These are phyloP conservation scores for Citrullus colocynthis DNA, from an alignment of 306 rosid species.

Conservation along the genomic window DNA sequence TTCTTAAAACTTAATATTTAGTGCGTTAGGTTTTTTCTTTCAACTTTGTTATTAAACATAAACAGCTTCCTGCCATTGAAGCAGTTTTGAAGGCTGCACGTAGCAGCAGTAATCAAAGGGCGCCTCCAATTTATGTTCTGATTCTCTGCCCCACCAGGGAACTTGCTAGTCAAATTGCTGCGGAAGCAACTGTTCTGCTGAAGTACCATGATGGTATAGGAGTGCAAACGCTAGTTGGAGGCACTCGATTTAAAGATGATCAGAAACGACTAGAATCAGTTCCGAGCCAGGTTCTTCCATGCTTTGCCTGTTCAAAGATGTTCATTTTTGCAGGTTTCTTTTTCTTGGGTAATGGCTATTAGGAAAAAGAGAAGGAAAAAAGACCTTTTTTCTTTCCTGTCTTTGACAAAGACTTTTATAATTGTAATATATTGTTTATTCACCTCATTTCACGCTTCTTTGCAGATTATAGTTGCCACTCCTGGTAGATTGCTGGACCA, in stretches of 20 bases:
- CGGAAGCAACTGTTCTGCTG: constrained; percentile 65
- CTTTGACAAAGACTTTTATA: background rate
- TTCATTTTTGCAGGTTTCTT: background rate
- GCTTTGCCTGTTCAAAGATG: constrained; percentile 5
- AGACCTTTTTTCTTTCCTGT: background rate
- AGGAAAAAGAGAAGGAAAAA: background rate
- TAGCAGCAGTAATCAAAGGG: constrained; percentile 36
- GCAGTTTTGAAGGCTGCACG: constrained; percentile 70
- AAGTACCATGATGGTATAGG: constrained; percentile 70
- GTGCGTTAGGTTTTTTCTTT: constrained; percentile 2
- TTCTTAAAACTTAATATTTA: constrained; percentile 7
- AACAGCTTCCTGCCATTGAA: constrained; percentile 99
- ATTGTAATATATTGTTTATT: background rate
- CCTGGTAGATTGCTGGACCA: constrained; percentile 96
- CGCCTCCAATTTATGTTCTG: constrained; percentile 60
- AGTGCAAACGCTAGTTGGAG: constrained; percentile 85
- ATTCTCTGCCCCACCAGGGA: constrained; percentile 93
- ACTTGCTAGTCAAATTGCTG: constrained; percentile 87
- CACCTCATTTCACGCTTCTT: background rate
- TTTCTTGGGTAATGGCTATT: background rate
- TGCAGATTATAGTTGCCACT: constrained; percentile 88
- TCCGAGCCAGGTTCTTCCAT: constrained; percentile 67
- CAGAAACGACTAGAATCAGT: constrained; percentile 72
- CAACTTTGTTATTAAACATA: constrained; percentile 30
- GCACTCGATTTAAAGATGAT: constrained; percentile 77